These are phyloP conservation scores for Chalciporus sphaerocephalus DNA, from an alignment of 768 basidiomycete genomes.

Conservation along the genomic window DNA sequence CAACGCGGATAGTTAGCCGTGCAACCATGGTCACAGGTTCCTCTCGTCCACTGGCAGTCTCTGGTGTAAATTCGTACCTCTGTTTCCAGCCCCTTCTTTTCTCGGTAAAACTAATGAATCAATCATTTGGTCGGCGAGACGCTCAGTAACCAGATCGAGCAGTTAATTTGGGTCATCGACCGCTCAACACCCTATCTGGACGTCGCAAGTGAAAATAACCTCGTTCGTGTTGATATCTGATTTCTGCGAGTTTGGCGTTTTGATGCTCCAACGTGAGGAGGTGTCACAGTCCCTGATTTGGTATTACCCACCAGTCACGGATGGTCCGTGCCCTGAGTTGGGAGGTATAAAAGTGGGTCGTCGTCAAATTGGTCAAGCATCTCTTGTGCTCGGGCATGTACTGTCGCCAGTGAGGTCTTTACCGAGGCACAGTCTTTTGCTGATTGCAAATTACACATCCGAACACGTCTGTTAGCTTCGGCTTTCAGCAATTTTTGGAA, in stretches of 20 bases:
- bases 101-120: neutral
- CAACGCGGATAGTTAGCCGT: neutral
- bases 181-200: neutral
- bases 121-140: neutral
- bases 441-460: slow-evolving; percentile 98
- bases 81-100: neutral
- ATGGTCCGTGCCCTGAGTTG: slow-evolving; percentile 16
- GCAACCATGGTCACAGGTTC: neutral
- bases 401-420: slow-evolving; percentile 93
- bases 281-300: neutral
- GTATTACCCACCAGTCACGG: slow-evolving; percentile 5
- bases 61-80: neutral
- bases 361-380: neutral
- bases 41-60: no score
- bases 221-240: no score
- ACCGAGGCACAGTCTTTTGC: slow-evolving; percentile 95
- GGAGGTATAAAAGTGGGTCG: slow-evolving; percentile 9
- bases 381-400: slow-evolving; percentile 86
- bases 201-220: no score
- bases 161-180: neutral
- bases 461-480: slow-evolving; percentile 88
- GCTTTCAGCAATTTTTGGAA: slow-evolving; percentile 91
- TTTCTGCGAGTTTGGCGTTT: no score
- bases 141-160: neutral
- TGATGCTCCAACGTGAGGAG: no score